Evolutionary conservation across 495 filamentous ascomycete genomes (phyloP).

Genomic region (Aspergillus taichungensis): DNA sequence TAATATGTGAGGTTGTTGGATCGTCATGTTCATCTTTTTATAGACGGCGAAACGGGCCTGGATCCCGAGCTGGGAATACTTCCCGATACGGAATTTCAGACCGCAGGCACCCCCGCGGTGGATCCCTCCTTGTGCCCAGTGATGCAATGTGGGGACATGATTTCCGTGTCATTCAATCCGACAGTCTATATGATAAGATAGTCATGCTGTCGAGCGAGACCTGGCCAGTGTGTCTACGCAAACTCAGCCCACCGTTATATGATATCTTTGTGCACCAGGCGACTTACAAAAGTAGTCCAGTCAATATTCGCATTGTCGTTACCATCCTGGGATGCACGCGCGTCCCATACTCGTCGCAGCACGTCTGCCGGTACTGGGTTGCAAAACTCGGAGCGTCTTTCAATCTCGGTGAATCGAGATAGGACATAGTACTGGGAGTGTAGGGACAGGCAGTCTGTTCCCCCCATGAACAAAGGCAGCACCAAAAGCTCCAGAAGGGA

Average conservation of each 20-base stretch:
- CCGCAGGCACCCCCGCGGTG: too few species aligned
- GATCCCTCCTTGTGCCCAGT: too few species aligned
- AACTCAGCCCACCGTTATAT: conserved; percentile 1
- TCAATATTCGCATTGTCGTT: conserved; percentile 23
- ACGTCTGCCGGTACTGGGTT: conserved; percentile 17
- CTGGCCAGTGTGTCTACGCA: conserved; percentile 11
- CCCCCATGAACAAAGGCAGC: conserved; percentile 31
- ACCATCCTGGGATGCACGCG: conserved; percentile 15
- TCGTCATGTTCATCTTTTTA: too few species aligned
- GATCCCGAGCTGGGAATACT: conserved; percentile 1
- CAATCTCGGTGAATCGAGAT: conserved; percentile 19
- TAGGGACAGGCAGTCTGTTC: conserved; percentile 22
- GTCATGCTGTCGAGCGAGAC: conserved; percentile 13
- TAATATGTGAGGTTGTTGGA: too few species aligned
- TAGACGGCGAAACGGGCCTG: too few species aligned
- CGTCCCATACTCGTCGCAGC: conserved; percentile 27
- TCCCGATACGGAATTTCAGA: conserved; percentile 2
- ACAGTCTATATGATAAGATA: conserved; percentile 13
- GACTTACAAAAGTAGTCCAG: conserved; percentile 31
- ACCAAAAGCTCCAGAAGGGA: conserved; percentile 24
- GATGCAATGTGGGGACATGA: conserved; percentile 2
- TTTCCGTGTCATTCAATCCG: background rate
- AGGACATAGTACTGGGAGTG: conserved; percentile 29
- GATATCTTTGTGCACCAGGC: background rate
- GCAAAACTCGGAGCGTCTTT: conserved; percentile 23